Base-by-base conservation (phyloP, 768 basidiomycete genomes). In the Austroboletus eburneus region DNA sequence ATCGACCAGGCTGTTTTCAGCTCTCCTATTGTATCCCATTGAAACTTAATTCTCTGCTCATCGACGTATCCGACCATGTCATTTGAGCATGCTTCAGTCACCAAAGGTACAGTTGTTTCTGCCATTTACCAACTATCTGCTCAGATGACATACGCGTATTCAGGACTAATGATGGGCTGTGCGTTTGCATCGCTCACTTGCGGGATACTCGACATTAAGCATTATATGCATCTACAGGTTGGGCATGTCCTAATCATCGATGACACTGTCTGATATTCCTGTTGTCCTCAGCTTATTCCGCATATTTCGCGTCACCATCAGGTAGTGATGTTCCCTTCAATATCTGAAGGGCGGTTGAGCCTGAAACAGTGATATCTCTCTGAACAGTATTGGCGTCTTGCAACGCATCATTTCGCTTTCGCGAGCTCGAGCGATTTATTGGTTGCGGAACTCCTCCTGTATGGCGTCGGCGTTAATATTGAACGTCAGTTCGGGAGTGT, bases 251-350 rank as follows among this genome's bases (percentile, higher is more conserved):
- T 33, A 24, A 43, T n/a, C 33, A 8, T 20, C 39, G 34, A 13
- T 51, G 29, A 55, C 36, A 24, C 21, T 39, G n/a, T 34, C 27
- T n/a, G n/a, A n/a, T n/a, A n/a, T 9, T 13, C 30, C 8, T 32
- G 30, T 9, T 32, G 9, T 13, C 13, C 35, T 18, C 52, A 92
- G 83, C 77, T 94, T 33, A 78, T 88, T 17, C 93, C 92, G 2
- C 92, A 96, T 62, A 75, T 96, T 39, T 91, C 89, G n/a, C 80
- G 79, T 43, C 79, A 94, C 63, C 87, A 90, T 58, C 92, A 95
- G 75, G 92, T 90, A 70, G 49, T 43, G 48, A 43, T 17, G 40
- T 42, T 41, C 43, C 16, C 24, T 30, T 10, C 39, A 40, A 46
- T 32, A 14, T 39, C 29, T 48, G 42, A 52, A 55, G 55, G 50